Conservation (phyloP, 2,329 filamentous ascomycete species). For the Ascochyta clinopodiicola region DNA sequence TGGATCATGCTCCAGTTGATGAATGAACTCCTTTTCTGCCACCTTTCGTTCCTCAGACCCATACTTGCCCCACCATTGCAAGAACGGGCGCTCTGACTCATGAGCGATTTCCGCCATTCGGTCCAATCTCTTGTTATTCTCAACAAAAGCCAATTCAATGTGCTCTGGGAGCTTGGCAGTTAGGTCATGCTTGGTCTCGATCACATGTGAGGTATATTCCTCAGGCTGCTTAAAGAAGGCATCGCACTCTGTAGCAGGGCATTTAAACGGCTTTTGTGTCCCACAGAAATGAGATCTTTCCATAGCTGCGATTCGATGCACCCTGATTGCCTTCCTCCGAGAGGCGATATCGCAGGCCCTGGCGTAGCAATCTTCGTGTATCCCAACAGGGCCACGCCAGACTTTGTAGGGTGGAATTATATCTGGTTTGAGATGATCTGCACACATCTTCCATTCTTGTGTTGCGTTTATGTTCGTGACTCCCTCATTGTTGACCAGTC, state of each 20-base stretch:
- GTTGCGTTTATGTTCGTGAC: too few species aligned
- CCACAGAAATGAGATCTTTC: conserved; percentile 1
- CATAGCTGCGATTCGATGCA: neutral
- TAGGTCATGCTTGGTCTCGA: neutral
- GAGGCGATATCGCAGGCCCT: neutral
- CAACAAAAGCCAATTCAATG: neutral
- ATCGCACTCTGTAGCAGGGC: neutral
- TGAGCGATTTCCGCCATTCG: neutral
- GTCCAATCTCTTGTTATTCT: conserved; percentile 18
- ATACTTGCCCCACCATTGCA: conserved; percentile 7
- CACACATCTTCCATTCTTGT: too few species aligned
- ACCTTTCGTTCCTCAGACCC: conserved; percentile 3
- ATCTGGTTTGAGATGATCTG: too few species aligned
- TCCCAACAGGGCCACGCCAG: neutral
- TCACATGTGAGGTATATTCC: conserved; percentile 4
- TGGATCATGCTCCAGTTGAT: conserved; percentile 8
- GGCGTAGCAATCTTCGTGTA: neutral
- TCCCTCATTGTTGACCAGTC: neutral
- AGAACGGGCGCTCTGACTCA: conserved; percentile 13
- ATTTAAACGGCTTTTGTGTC: neutral
- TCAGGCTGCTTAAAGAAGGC: conserved; percentile 1
- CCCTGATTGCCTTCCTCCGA: neutral
- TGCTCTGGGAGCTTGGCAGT: neutral
- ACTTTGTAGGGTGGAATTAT: neutral
- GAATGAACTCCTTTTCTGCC: conserved; percentile 1